A percentile compares a stretch with the other conserved stretches of the same genome.
These are phyloP conservation scores for Talaromyces sp. DNA, from an alignment of 2,329 filamentous ascomycete species.

Conservation along the genomic window DNA sequence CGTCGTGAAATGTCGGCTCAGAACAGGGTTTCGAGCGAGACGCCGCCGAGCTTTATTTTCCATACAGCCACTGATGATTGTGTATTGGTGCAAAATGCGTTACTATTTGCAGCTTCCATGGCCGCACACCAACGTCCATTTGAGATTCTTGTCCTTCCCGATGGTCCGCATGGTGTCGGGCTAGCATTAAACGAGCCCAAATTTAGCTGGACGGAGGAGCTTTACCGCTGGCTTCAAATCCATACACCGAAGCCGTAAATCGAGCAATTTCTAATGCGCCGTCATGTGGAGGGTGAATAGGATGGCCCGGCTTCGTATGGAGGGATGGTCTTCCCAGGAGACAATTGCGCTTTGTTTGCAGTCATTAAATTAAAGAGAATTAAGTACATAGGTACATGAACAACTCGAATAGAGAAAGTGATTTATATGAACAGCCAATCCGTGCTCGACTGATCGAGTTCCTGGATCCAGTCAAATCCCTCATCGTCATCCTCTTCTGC, in stretches of 20 bases:
- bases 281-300: neutral
- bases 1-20: neutral
- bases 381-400: neutral
- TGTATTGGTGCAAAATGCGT: neutral
- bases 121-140: neutral
- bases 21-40: neutral
- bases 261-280: neutral
- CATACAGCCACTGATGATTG: neutral
- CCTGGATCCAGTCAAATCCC: constrained; percentile 41
- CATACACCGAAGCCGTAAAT: neutral
- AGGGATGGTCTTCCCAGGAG: neutral
- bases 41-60: neutral
- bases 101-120: neutral
- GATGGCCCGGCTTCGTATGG: neutral
- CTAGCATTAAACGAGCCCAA: neutral
- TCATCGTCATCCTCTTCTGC: constrained; percentile 23
- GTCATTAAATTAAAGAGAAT: neutral
- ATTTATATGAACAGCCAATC: constrained; percentile 43
- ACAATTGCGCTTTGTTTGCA: neutral
- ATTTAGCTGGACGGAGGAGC: neutral
- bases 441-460: constrained; percentile 37
- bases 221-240: neutral
- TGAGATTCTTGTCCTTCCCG: neutral
- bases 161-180: neutral
- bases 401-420: neutral